A percentile compares a stretch with the other conserved stretches of the same genome.
phyloP scores from a whole-genome alignment of 2,329 filamentous ascomycete genomes.

The Arthrobotrys conoides region DNA sequence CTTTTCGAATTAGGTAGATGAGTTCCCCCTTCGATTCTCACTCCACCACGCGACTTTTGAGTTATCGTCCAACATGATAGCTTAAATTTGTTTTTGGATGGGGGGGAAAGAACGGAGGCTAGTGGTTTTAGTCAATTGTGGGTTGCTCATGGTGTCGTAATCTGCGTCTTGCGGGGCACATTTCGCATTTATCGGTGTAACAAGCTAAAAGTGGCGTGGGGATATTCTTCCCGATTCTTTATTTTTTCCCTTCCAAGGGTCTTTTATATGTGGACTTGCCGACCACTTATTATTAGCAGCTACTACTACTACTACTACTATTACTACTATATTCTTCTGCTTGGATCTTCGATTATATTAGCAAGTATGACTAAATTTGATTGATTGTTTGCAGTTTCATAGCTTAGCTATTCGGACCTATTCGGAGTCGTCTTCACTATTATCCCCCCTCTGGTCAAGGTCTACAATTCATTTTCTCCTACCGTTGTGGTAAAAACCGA shows the following conservation, averaged over 20 bases:
- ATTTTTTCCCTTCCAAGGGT: background rate
- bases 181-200: constrained; percentile 51
- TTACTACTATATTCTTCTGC: constrained; percentile 1
- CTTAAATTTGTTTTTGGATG: constrained; percentile 36
- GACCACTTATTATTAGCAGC: constrained; percentile 10
- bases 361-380: constrained; percentile 33
- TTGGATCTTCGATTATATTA: constrained; percentile 15
- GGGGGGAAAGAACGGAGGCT: constrained; percentile 5
- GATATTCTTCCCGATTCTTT: constrained; percentile 13
- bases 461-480: background rate
- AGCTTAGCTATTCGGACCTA: constrained; percentile 29
- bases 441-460: constrained; percentile 7
- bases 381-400: constrained; percentile 32
- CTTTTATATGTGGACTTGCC: constrained; percentile 15
- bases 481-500: background rate
- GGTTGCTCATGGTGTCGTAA: constrained; percentile 46
- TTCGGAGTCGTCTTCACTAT: constrained; percentile 9
- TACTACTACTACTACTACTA: background rate
- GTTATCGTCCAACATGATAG: constrained; percentile 53
- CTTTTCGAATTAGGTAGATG: constrained; percentile 36
- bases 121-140: constrained; percentile 18
- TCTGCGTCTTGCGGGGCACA: constrained; percentile 48
- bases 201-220: constrained; percentile 37
- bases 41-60: constrained; percentile 22
- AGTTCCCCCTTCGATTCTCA: constrained; percentile 10